Base-by-base conservation (phyloP, 495 filamentous ascomycete species). In the Trichoderma virens region DNA sequence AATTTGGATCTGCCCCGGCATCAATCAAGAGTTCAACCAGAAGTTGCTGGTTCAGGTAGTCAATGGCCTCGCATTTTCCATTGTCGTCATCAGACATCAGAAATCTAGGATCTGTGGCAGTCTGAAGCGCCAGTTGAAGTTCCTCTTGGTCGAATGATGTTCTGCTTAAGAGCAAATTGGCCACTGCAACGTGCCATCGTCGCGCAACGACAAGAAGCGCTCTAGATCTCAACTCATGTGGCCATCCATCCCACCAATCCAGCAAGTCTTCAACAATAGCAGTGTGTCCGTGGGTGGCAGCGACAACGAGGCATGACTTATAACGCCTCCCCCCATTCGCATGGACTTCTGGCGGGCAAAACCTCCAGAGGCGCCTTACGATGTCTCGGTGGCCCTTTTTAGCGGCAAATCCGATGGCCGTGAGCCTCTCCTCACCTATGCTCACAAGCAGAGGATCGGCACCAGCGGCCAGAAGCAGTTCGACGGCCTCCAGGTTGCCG, bases 31-130 rank as follows among this genome's bases (percentile, higher is more conserved):
- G 47, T 14, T 54, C 25, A 27, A 54, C 25, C 47, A 54, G 5
- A 27, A 20, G 47, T 18, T 54, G 47, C 47, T 54, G 47, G 47
- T 54, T 54, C n/a, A 54, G 47, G 25, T 54, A 54, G 25, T 54
- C 47, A 14, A 54, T 20, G 47, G 5, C 47, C 5, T 54, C 47
- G 47, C n/a, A 54, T 20, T 20, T 27, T 4, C 47, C 47, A 6
- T 27, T 14, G 47, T 35, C 32, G 32, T 11, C 32, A 35, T 35
- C 32, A 35, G 32, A 35, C 32, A 35, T 35, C 4, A 35, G 32
- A 35, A 35, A 18, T 6, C 47, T 27, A 5, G 16, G 47, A 20
- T 4, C 16, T 54, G 47, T 54, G 6, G 47, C 47, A 3, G 16
- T 54, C 16, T 27, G 25, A 5, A 27, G 47, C 47, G 47, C 47